These are phyloP conservation scores for Annulohypoxylon stygium DNA, from an alignment of 495 filamentous ascomycete genomes.

Conservation along the genomic window DNA sequence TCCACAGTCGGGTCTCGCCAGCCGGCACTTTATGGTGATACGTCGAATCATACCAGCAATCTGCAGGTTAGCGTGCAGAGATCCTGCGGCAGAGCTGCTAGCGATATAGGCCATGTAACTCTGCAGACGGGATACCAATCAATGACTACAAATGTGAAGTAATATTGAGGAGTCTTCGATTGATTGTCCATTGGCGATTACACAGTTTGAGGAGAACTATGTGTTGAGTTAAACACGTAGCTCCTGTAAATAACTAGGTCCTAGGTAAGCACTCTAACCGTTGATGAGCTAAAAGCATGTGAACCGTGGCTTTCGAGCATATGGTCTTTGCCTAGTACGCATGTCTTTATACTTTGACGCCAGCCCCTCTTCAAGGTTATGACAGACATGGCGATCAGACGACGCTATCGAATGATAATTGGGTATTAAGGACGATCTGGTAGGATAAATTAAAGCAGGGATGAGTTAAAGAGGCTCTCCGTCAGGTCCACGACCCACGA, in stretches of 20 bases:
- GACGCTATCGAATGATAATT: conserved; percentile 10
- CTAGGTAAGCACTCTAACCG: conserved; percentile 6
- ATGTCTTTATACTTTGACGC: not conserved
- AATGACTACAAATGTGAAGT: conserved; percentile 6
- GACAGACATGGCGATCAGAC: conserved; percentile 4
- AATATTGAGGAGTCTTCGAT: conserved; percentile 20
- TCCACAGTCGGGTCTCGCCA: conserved; percentile 36
- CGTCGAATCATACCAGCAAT: conserved; percentile 39
- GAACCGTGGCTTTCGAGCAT: conserved; percentile 9
- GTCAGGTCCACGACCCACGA: not conserved
- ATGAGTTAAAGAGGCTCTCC: not conserved
- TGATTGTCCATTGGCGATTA: conserved; percentile 14
- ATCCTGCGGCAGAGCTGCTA: conserved; percentile 36
- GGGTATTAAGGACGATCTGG: not conserved
- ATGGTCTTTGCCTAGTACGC: not conserved
- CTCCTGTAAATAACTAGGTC: conserved; percentile 17
- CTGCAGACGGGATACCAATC: conserved; percentile 31
- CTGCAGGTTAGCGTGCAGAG: conserved; percentile 37
- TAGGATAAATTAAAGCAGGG: conserved; percentile 2
- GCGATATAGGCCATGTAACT: conserved; percentile 33
- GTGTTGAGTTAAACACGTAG: conserved; percentile 18
- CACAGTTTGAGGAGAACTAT: conserved; percentile 19
- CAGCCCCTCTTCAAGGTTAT: conserved; percentile 1
- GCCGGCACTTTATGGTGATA: conserved; percentile 37
- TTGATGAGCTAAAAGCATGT: conserved; percentile 10